These are phyloP conservation scores for Polymyxa betae DNA, from an alignment of 208 protist species.

Conservation along the genomic window DNA sequence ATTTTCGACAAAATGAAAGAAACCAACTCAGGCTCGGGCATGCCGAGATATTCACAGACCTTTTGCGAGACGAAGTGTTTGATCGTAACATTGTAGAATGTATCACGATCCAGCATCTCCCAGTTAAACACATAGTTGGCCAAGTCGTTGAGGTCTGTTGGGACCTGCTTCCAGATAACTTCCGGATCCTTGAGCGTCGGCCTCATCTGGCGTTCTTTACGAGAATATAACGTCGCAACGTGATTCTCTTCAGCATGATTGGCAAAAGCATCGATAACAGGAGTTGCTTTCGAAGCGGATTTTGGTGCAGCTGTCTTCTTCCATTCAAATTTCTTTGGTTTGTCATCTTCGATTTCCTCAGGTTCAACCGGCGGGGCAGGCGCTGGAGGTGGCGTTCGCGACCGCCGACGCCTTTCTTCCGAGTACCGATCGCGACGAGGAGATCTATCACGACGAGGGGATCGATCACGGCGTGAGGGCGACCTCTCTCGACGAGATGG, in stretches of 20 bases:
- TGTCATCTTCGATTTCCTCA: background rate
- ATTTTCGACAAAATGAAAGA: conserved; percentile 5
- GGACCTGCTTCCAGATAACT: background rate
- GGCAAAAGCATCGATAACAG: conserved; percentile 25
- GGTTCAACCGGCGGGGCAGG: background rate
- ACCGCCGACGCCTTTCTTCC: too few species aligned
- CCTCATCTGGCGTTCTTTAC: background rate
- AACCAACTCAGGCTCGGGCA: background rate
- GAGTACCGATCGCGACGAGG: too few species aligned
- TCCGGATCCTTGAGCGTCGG: background rate
- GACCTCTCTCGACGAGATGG: background rate
- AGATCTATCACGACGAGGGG: background rate
- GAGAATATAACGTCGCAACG: background rate
- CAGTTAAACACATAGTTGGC: background rate
- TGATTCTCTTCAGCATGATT: background rate
- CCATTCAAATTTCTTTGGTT: conserved; percentile 4
- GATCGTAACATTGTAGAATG: background rate
- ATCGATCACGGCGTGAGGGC: background rate
- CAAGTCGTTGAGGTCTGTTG: background rate
- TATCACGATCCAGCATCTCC: background rate
- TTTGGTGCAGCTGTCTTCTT: background rate
- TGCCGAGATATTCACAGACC: background rate
- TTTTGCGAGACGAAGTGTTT: background rate
- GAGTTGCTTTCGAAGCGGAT: background rate
- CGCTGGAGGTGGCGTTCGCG: background rate